Base-by-base conservation (phyloP, 371 early-diverging fungal genomes). In the Mortierella polycephala region DNA sequence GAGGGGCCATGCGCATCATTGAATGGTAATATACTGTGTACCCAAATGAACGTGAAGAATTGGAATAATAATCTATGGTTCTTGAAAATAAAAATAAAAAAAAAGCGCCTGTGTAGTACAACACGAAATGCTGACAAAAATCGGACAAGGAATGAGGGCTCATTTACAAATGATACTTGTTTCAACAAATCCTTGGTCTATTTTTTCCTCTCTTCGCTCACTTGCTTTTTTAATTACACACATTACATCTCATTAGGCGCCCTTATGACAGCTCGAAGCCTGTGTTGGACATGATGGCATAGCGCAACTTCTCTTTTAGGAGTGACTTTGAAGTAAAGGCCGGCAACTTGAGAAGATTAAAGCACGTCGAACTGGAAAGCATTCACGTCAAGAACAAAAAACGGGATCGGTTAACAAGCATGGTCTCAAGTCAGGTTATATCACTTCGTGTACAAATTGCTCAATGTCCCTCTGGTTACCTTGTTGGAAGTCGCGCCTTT, bases 311-410 rank as follows among this genome's bases (percentile, higher is more conserved):
- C 47, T 88, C 89, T 59, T 81, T 79, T 18, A 88, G 62, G 1
- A 86, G 67, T 0, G 87, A 82, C 40, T 88, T 88, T 30, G 86
- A 87, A 30, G 82, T 83, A 69, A 86, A 88, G 1, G 87, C 85
- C 7, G 97, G 97, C n/a, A 97, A 79, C 81, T 96, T 96, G 53
- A 97, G 83, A 49, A 96, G 80, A 66, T 97, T 97, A 71, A 97
- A 93, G 66, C 97, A 96, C 16, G 92, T 90, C 21, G 85, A 84
- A 46, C 67, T 63, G 49, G 52, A 13, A 50, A 30, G 23, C 46
- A 8, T 57, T 13, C 5, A 46, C 42, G 46, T n/a, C 30, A 14
- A 52, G 47, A 51, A 55, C 14, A 44, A 45, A 45, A 18, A 23
- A 1, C 13, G 42, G 44, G 16, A 41, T 16, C 18, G 42, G 46